These are phyloP conservation scores for Pestalotiopsis sp. DNA, from an alignment of 2,329 filamentous ascomycete genomes.

Conservation along the genomic window DNA sequence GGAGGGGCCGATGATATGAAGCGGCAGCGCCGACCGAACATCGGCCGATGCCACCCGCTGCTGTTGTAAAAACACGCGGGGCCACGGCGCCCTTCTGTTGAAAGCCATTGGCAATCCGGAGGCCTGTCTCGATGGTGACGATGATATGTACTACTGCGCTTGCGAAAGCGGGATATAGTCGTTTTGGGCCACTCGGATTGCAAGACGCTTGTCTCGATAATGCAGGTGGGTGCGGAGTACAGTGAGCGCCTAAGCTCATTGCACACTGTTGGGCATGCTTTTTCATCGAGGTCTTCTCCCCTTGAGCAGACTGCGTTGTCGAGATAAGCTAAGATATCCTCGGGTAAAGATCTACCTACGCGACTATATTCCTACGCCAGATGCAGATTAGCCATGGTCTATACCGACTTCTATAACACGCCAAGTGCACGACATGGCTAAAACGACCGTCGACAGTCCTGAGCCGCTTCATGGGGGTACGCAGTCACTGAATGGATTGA, in stretches of 20 bases:
- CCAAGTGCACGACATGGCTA: not conserved
- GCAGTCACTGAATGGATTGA: not conserved
- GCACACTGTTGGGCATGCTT: not conserved
- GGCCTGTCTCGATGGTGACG: not conserved
- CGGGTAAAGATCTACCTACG: not conserved
- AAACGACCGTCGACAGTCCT: not conserved
- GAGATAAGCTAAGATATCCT: not conserved
- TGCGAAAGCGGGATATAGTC: not conserved
- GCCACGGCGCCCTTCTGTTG: not conserved
- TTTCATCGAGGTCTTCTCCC: not conserved
- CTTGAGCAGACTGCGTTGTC: not conserved
- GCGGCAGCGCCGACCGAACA: not conserved
- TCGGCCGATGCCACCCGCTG: not conserved
- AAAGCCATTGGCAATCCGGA: not conserved
- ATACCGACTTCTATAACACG: not conserved
- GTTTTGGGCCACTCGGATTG: not conserved
- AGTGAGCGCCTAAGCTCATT: not conserved
- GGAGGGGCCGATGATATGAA: not conserved
- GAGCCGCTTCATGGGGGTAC: not conserved
- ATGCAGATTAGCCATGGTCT: not conserved
- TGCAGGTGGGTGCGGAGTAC: not conserved
- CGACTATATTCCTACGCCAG: not conserved
- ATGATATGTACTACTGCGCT: not conserved
- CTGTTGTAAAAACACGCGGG: not conserved
- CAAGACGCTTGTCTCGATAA: not conserved